A percentile compares a stretch with the other conserved stretches of the same genome.
Evolutionary conservation across 2,329 filamentous ascomycete genomes (phyloP).

Genomic region (Pyricularia pennisetigena): DNA sequence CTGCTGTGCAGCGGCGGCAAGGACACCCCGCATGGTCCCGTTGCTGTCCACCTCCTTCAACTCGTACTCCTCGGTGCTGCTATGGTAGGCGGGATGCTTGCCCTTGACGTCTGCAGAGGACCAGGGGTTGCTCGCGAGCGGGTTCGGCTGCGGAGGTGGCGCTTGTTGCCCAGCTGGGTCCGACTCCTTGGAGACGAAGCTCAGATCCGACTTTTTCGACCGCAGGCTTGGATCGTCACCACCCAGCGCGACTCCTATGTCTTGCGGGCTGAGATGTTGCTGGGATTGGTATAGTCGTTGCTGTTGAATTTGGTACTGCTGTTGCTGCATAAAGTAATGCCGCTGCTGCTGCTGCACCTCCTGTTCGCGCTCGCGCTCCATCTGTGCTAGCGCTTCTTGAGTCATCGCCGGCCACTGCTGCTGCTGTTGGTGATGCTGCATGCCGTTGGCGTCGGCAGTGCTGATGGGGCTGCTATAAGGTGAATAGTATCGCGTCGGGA

Average conservation of each 20-base stretch:
- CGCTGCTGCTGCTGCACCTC: conserved; percentile 7
- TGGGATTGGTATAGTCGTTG: conserved; percentile 14
- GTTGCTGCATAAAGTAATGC: conserved; percentile 12
- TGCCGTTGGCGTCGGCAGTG: conserved; percentile 23
- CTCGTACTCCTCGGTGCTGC: conserved; percentile 33
- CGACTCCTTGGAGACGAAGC: conserved; percentile 13
- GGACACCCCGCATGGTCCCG: conserved; percentile 13
- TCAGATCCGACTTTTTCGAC: conserved; percentile 18
- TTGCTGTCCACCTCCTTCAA: conserved; percentile 32
- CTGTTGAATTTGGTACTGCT: conserved; percentile 10
- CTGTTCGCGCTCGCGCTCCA: conserved; percentile 10
- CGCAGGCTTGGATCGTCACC: conserved; percentile 23
- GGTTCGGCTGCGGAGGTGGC: background rate
- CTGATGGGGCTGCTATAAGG: conserved; percentile 50
- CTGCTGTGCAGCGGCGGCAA: conserved; percentile 11
- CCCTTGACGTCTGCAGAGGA: conserved; percentile 26
- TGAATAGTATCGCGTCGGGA: conserved; percentile 39
- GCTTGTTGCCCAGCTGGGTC: background rate
- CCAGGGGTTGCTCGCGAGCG: background rate
- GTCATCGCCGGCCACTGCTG: conserved; percentile 13
- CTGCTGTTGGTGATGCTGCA: conserved; percentile 23
- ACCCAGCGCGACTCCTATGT: conserved; percentile 34
- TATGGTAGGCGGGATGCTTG: conserved; percentile 19
- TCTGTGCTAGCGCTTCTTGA: conserved; percentile 14
- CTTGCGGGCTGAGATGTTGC: conserved; percentile 10